Conservation (phyloP, 2,329 filamentous ascomycete species). For the Trichoderma aggressivum region DNA sequence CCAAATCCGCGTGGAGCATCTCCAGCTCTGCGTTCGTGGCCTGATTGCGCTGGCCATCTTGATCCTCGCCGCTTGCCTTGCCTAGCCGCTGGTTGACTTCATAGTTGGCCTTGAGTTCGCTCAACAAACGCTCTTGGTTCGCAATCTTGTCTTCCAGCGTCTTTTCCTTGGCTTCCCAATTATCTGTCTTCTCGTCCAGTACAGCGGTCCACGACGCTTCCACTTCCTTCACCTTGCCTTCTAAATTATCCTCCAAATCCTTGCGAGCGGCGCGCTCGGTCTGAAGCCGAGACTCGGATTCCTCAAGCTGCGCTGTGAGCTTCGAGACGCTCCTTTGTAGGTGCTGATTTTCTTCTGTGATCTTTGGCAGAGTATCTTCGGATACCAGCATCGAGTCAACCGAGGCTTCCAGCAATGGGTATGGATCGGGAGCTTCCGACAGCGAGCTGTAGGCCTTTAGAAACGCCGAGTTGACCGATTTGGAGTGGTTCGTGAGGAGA, state of each 20-base stretch:
- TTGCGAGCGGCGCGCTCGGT: slow-evolving; percentile 70
- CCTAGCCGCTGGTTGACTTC: slow-evolving; percentile 91
- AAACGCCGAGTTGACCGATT: slow-evolving; percentile 89
- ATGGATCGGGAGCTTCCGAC: slow-evolving; percentile 94
- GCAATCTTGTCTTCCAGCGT: slow-evolving; percentile 89
- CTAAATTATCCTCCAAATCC: slow-evolving; percentile 72
- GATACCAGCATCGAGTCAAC: slow-evolving; percentile 90
- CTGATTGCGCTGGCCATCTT: slow-evolving; percentile 55
- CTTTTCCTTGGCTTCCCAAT: slow-evolving; percentile 94
- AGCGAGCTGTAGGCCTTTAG: slow-evolving; percentile 88
- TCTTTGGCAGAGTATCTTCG: slow-evolving; percentile 86
- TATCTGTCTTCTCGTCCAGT: slow-evolving; percentile 88
- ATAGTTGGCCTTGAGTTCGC: slow-evolving; percentile 94
- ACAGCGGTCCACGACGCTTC: slow-evolving; percentile 88
- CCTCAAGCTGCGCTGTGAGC: slow-evolving; percentile 77
- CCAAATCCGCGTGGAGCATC: slow-evolving; percentile 86
- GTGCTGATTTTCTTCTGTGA: slow-evolving; percentile 83
- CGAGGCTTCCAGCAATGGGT: slow-evolving; percentile 91
- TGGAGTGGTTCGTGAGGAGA: slow-evolving; percentile 91
- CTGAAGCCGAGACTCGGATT: slow-evolving; percentile 76
- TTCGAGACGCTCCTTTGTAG: slow-evolving; percentile 75
- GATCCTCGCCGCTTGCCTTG: slow-evolving; percentile 59
- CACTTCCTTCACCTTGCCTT: slow-evolving; percentile 80
- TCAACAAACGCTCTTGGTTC: slow-evolving; percentile 86
- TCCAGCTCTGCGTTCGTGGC: slow-evolving; percentile 89